These are phyloP conservation scores for Carpinus viminea DNA, from an alignment of 306 rosid species.

Conservation along the genomic window DNA sequence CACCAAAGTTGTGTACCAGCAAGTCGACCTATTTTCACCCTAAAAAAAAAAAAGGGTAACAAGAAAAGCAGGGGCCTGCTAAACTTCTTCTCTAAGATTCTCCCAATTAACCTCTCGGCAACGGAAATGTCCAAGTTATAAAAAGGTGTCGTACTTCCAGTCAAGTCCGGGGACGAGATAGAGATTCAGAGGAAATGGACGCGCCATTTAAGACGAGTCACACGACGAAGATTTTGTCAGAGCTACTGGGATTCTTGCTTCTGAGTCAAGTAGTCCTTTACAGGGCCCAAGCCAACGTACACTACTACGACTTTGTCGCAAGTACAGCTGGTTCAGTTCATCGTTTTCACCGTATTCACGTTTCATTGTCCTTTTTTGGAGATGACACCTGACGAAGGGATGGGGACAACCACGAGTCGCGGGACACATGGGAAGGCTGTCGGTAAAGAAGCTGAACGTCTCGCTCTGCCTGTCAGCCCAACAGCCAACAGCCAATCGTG, in stretches of 20 bases:
- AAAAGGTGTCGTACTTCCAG: neutral
- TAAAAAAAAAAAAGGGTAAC: neutral
- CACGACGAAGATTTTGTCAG: neutral
- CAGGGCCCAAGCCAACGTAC: neutral
- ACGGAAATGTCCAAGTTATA: neutral
- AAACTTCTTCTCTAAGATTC: neutral
- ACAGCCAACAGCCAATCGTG: constrained; percentile 8
- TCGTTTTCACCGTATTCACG: neutral
- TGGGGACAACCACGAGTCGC: too few species aligned
- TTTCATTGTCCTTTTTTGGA: neutral
- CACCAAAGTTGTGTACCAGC: neutral
- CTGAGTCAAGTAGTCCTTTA: neutral
- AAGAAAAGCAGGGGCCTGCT: neutral
- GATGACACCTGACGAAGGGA: too few species aligned
- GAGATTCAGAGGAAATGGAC: neutral
- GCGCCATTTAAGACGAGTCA: neutral
- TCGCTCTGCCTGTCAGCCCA: constrained; percentile 2
- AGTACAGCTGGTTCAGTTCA: neutral
- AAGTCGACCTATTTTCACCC: too few species aligned
- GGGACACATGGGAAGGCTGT: constrained; percentile 22
- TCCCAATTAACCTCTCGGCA: neutral
- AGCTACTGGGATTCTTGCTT: neutral
- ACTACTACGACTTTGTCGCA: constrained; percentile 14
- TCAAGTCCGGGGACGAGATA: neutral
- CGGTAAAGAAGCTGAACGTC: constrained; percentile 49